These are phyloP conservation scores for Ehretia macrophylla DNA, from an alignment of 257 asterid genomes.

Conservation along the genomic window DNA sequence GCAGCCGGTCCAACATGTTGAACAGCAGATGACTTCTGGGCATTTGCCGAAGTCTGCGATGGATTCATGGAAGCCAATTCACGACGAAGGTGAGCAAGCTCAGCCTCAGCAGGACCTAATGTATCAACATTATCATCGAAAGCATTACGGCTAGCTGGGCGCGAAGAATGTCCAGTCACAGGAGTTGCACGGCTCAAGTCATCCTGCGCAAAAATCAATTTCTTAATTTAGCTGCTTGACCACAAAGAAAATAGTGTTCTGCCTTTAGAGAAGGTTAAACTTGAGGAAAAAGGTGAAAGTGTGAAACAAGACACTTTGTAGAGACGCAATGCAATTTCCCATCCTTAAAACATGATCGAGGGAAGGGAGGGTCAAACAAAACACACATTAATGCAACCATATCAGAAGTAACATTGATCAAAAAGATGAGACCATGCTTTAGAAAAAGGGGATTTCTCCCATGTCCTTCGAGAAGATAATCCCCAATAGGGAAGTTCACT, in stretches of 20 bases:
- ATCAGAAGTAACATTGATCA: too few species aligned
- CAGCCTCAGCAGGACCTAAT: conserved; percentile 10
- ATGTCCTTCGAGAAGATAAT: too few species aligned
- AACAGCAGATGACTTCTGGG: conserved; percentile 1
- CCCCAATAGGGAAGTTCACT: too few species aligned
- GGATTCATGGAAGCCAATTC: conserved; percentile 5
- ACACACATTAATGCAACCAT: too few species aligned
- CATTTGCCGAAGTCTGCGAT: conserved; percentile 7
- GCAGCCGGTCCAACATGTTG: conserved; percentile 2
- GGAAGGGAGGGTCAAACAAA: background rate
- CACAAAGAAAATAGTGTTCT: background rate
- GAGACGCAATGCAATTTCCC: background rate
- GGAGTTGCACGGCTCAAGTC: conserved; percentile 11
- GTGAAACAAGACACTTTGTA: background rate
- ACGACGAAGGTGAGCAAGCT: conserved; percentile 11
- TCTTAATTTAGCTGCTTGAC: background rate
- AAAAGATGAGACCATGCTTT: too few species aligned
- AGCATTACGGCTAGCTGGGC: conserved; percentile 16
- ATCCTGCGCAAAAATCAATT: conserved; percentile 12
- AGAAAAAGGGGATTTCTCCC: too few species aligned
- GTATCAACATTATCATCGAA: conserved; percentile 14
- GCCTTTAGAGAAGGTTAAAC: background rate
- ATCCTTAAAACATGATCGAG: background rate
- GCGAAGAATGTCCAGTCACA: conserved; percentile 12
- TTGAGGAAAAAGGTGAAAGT: background rate